Base-by-base conservation (phyloP, 257 asterid species). In the Mentha longifolia region DNA sequence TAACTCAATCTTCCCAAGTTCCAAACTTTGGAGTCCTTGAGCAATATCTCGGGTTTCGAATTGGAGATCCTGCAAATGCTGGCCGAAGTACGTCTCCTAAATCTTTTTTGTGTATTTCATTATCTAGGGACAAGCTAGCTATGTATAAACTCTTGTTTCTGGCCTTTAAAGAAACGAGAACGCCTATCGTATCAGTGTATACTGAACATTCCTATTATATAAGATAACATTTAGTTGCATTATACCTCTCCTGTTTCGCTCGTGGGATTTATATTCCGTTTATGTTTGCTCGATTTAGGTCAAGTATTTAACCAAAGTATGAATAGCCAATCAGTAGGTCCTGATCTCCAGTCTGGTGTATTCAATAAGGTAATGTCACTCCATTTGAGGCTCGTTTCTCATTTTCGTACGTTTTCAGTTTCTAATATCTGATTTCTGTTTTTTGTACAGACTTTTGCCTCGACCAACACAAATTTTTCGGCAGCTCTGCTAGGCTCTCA, bases 21-120 rank as follows among this genome's bases (percentile, higher is more conserved):
- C 67, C 90, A 22, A 91, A 89, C 70, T 94, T 74, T 74, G 97
- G 96, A 71, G 91, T 83, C 56, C 92, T 91, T 12, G 99, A 91
- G 75, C 99, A 91, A 77, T 94, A 88, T 84, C 94, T 94, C 28
- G 97, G 97, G 61, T 89, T 80, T 67, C 96, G 84, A 42, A 58
- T 85, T 58, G 90, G 87, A 61, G 94, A 91, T 70, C 73, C 91
- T 75, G 68, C 89, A 81, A 82, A 83, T 77, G 78, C 59, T 42
- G 75, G 61, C 63, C 83, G 75, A 68, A 80, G 97, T 92, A 81
- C 61, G 88, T 72, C 20, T 22, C 42, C 39, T 9, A 43, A 28
- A 15, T 72, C 45, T 60, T 68, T 15, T 55, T 61, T 68, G 16
- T 56, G 25, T 59, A 51, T 16, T 22, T 57, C 57, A 20, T 69